These are phyloP conservation scores for Mediolabrus comicus DNA, from an alignment of 108 stramenopile species.

Conservation along the genomic window DNA sequence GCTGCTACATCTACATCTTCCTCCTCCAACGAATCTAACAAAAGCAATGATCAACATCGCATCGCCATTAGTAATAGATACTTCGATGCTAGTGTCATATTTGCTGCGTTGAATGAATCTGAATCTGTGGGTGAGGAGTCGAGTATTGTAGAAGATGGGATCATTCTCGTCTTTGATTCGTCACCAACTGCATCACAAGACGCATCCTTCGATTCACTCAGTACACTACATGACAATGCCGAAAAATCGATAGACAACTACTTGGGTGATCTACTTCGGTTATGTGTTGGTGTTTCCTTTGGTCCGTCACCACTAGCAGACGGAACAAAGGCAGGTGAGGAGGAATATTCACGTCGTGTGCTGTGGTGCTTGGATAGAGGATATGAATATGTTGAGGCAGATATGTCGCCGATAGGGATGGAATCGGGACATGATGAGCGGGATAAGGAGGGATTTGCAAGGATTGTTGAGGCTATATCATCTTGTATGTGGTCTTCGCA, in stretches of 20 bases:
- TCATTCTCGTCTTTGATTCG: slow-evolving; percentile 71
- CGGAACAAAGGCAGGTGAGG: slow-evolving; percentile 43
- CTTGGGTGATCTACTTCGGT: slow-evolving; percentile 66
- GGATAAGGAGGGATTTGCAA: slow-evolving; percentile 88
- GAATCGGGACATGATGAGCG: slow-evolving; percentile 70
- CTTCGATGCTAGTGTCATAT: slow-evolving; percentile 38
- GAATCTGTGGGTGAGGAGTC: not conserved
- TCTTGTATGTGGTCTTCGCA: slow-evolving; percentile 81
- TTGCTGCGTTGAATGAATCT: slow-evolving; percentile 28
- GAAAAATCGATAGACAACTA: slow-evolving; percentile 16
- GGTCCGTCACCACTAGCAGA: slow-evolving; percentile 36
- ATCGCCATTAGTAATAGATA: slow-evolving; percentile 52
- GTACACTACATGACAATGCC: slow-evolving; percentile 37
- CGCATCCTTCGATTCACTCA: slow-evolving; percentile 62
- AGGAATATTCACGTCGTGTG: slow-evolving; percentile 79
- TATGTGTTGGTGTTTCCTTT: slow-evolving; percentile 64
- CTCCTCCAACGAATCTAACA: not conserved
- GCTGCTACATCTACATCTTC: not conserved
- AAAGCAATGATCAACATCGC: not conserved
- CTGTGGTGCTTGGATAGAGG: slow-evolving; percentile 88
- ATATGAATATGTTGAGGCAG: slow-evolving; percentile 82
- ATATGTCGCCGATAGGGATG: slow-evolving; percentile 57
- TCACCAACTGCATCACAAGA: slow-evolving; percentile 4
- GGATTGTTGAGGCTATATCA: slow-evolving; percentile 78
- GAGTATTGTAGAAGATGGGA: slow-evolving; percentile 68